Evolutionary conservation across 768 basidiomycete species (phyloP).

Genomic region (Suillus subluteus): DNA sequence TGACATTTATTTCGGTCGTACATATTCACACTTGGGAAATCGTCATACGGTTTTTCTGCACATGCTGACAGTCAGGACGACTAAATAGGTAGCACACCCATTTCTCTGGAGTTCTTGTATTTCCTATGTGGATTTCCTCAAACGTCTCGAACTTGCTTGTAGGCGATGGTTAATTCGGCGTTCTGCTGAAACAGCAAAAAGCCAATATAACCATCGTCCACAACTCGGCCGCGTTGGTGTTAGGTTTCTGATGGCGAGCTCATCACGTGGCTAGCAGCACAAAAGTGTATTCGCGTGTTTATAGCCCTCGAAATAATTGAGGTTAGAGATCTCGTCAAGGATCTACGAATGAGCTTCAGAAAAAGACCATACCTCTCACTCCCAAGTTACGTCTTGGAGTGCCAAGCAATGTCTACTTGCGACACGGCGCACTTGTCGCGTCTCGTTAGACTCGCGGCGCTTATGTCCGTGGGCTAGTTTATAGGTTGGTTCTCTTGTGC

Average conservation of each 20-base stretch:
- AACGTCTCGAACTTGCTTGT: not conserved
- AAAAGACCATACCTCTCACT: not conserved
- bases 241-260: not conserved
- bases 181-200: not conserved
- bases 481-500: slow-evolving; percentile 43
- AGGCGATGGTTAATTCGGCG: not conserved
- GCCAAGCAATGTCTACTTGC: slow-evolving; percentile 70
- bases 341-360: not conserved
- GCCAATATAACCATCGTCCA: not conserved
- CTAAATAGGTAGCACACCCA: not conserved
- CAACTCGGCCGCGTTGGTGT: not conserved
- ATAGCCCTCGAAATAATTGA: not conserved
- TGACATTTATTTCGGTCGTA: slow-evolving; percentile 57
- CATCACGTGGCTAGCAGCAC: not conserved
- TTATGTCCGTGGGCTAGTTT: slow-evolving; percentile 73
- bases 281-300: not conserved
- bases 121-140: not conserved
- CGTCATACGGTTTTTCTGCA: not conserved
- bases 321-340: not conserved
- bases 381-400: slow-evolving; percentile 26
- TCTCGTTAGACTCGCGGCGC: slow-evolving; percentile 71
- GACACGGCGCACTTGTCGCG: slow-evolving; percentile 53
- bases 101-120: not conserved
- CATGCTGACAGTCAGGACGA: not conserved
- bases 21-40: not conserved